Evolutionary conservation across 2,329 filamentous ascomycete species (phyloP), one percentile per base, ranked within the genome.

Genomic region (Rutstroemia sp.): DNA sequence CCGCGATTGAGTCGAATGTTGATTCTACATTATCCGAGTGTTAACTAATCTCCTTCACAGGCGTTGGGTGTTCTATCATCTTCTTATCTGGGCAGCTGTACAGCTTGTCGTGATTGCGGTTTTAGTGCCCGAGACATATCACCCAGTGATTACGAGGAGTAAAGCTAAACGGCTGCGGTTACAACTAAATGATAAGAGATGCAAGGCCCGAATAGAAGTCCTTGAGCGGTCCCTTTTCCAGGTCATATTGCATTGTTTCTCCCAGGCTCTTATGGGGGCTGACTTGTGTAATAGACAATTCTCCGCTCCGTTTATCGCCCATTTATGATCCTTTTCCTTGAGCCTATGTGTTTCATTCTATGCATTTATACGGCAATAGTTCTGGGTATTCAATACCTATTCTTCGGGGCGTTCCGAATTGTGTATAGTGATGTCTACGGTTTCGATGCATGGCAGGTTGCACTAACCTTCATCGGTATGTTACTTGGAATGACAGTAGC

Each of bases 331-430:
- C 77, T 96, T 57, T 71, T 85, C 49, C 80, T 87, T 53, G 90
- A 95, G 74, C 88, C 87, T 62, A 96, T 95, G 89, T 88, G 86
- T 59, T 75, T 94, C 58, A 82, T 83, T 63, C 82, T 95, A 21
- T 92, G 89, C 70, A 72, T 92, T 25, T 87, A 91, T 63, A 88
- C 88, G 1, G 89, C 90, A 44, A 80, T 96, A 54, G 75, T 95
- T 16, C 77, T 95, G 5, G 90, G 90, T 5, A 86, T 94, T 47
- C 74, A 95, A 3, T 95, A 95, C 69, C 82, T 95, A 49, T 95
- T 94, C 75, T 94, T 95, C 69, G 90, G 89, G 16, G 90, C 90
- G 0, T 95, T 95, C 65, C 81, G 86, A 5, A 74, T 94, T 49
- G 83, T 95, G 23, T 95, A 95, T 67, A 71, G 76, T 18, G 80